Percentiles rank a stretch among this genome's conserved stretches.
phyloP scores from a whole-genome alignment of 2,329 filamentous ascomycete genomes.

The Aspergillus neoniger region DNA sequence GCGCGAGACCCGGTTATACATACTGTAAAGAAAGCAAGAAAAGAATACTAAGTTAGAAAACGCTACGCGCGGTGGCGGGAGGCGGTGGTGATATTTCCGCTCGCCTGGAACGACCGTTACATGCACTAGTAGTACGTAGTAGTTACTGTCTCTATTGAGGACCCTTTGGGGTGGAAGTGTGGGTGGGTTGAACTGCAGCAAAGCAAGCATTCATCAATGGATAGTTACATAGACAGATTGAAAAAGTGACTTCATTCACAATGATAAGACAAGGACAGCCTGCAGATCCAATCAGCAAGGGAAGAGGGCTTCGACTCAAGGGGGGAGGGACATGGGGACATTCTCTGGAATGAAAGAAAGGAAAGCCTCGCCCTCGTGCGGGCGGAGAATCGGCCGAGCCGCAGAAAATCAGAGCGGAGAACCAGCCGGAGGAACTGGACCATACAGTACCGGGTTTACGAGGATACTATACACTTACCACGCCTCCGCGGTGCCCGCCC shows the following conservation, averaged over 20 bases:
- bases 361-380: no score
- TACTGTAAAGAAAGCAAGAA: not conserved
- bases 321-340: not conserved
- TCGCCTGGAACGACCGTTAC: not conserved
- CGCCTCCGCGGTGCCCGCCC: conserved; percentile 23
- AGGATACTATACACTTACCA: conserved; percentile 1
- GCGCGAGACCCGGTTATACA: not conserved
- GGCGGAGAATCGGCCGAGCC: not conserved
- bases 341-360: no score
- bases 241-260: no score
- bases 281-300: no score
- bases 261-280: no score
- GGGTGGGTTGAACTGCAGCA: conserved; percentile 11
- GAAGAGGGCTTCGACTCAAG: not conserved
- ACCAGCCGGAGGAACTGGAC: not conserved
- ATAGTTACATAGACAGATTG: not conserved
- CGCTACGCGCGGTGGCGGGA: not conserved
- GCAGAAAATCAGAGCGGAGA: not conserved
- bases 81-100: not conserved
- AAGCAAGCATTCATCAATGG: not conserved
- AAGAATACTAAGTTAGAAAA: no score
- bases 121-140: not conserved
- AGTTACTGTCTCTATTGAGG: not conserved
- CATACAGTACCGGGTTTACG: not conserved
- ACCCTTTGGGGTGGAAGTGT: conserved; percentile 18